Evolutionary conservation across 495 filamentous ascomycete species (phyloP).

Genomic region (Friedmanniomyces simplex): DNA sequence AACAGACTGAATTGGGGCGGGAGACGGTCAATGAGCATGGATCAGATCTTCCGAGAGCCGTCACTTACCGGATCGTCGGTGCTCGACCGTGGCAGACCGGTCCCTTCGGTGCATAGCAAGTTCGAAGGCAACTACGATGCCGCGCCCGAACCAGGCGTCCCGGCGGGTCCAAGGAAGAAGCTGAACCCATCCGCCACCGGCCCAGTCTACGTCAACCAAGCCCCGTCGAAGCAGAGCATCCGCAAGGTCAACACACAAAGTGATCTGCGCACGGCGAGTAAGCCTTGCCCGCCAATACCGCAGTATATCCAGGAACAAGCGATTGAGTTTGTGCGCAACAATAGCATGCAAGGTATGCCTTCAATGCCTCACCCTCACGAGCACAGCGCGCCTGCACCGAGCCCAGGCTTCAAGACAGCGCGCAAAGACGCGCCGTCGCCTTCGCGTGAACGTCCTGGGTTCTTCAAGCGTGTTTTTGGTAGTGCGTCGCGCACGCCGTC

Average conservation of each 20-base stretch:
- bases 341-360: slow-evolving; percentile 16
- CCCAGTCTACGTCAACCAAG: slow-evolving; percentile 19
- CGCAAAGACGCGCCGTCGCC: slow-evolving; percentile 36
- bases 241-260: slow-evolving; percentile 19
- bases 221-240: background rate
- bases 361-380: slow-evolving; percentile 6
- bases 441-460: slow-evolving; percentile 68
- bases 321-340: slow-evolving; percentile 29
- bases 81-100: slow-evolving; percentile 27
- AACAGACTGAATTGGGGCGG: slow-evolving; percentile 45
- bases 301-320: slow-evolving; percentile 28
- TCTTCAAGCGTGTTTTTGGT: slow-evolving; percentile 86
- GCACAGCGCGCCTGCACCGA: background rate
- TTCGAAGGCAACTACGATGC: slow-evolving; percentile 58
- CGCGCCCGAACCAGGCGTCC: slow-evolving; percentile 80
- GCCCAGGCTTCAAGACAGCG: slow-evolving; percentile 3
- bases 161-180: slow-evolving; percentile 60
- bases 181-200: slow-evolving; percentile 39
- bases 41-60: slow-evolving; percentile 44
- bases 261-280: slow-evolving; percentile 11
- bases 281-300: slow-evolving; percentile 5
- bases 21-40: slow-evolving; percentile 66
- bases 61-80: slow-evolving; percentile 10
- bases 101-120: slow-evolving; percentile 14
- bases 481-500: background rate